These are phyloP conservation scores for Oidiodendron maius DNA, from an alignment of 495 filamentous ascomycete genomes.

Conservation along the genomic window DNA sequence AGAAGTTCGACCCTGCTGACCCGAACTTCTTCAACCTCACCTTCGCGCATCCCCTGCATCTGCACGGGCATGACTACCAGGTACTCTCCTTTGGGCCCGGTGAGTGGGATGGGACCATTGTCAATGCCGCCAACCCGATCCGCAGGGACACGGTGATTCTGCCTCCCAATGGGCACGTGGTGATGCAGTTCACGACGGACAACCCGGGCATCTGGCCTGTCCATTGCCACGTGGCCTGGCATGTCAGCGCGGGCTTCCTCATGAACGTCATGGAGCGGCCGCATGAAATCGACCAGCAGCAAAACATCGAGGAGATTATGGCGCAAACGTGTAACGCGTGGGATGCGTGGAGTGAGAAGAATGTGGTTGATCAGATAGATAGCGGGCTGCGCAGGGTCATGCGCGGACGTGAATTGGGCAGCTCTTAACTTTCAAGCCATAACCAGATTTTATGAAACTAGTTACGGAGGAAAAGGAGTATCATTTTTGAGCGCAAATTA, in stretches of 20 bases:
- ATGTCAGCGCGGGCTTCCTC: conserved; percentile 46
- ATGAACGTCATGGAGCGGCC: conserved; percentile 36
- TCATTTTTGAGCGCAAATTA: no score
- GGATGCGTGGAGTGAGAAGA: conserved; percentile 36
- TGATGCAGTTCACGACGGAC: conserved; percentile 48
- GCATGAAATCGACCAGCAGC: conserved; percentile 27
- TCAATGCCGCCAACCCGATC: conserved; percentile 31
- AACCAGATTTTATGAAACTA: no score
- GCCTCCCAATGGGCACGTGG: conserved; percentile 34
- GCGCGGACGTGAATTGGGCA: no score
- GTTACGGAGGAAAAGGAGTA: no score
- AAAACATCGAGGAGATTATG: conserved; percentile 31
- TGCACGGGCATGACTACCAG: conserved; percentile 55
- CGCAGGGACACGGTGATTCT: conserved; percentile 36
- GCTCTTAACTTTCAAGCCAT: no score
- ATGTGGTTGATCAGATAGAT: conserved; percentile 49
- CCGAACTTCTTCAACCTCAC: no score
- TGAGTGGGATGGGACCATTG: conserved; percentile 26
- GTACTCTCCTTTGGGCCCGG: conserved; percentile 39
- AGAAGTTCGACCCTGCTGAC: conserved; percentile 29
- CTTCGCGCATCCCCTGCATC: conserved; percentile 46
- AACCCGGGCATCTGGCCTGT: conserved; percentile 33
- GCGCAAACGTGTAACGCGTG: conserved; percentile 41
- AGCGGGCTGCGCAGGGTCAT: no score
- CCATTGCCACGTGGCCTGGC: conserved; percentile 45